Base-by-base conservation (phyloP, 768 basidiomycete species). In the Hericium alpestre region DNA sequence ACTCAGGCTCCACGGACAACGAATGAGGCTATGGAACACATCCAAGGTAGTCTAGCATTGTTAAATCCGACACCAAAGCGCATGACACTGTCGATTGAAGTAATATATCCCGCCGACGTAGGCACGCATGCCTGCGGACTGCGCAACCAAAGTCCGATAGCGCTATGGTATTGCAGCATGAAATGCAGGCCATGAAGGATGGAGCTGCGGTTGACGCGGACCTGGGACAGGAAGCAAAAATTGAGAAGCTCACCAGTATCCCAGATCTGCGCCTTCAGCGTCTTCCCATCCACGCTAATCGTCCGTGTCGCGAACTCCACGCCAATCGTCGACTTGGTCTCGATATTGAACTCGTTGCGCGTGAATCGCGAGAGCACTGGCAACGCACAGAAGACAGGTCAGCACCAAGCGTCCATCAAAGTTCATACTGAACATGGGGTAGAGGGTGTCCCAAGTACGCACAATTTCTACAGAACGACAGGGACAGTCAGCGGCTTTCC, bases 291-390 rank as follows among this genome's bases (percentile, higher is more conserved):
- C n/a, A 98, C 90, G 63, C 80, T 88, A 70, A 93, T 91, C 16
- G 91, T 90, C 67, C 96, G 83, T 43, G 95, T 97, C 3, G 95
- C 96, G 66, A 99, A 99, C 73, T 98, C 95, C 64, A 99, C 95
- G 55, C 96, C 95, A 71, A 99, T 98, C 22, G 96, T 99, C 59
- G 95, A 98, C 77, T 98, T 97, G 47, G 93, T 93, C 69, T 98
- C 96, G 64, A 95, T 80, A 77, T 94, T 96, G 84, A 99, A 99
- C 74, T 98, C 94, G 69, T 97, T 97, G 65, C 94, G 86, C 64
- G 96, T 99, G 83, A 99, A 99, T 68, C 96, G 93, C 74, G 93
- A 95, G 70, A 99, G 93, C 73, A 99, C 96, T 99, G 70, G 38
- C 41, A 50, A 51, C 54, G 50, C 46, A 60, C 47, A 60, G 38